Conservation (phyloP, 345 rosid genomes). For the Populus pruinosa region DNA sequence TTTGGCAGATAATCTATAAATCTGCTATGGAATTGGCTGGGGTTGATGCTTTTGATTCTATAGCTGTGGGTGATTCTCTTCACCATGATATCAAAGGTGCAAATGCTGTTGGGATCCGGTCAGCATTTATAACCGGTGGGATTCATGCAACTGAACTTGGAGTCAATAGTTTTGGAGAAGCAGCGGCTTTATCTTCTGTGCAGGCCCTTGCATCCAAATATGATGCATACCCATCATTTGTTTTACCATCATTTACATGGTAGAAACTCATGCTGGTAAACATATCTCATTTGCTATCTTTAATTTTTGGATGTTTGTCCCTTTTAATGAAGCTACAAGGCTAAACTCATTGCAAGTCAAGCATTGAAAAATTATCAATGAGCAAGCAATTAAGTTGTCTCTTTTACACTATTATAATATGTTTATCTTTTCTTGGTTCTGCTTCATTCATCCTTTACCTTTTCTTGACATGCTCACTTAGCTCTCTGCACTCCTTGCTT, state of each 20-base stretch:
- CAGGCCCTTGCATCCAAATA: constrained; percentile 54
- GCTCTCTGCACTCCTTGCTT: no score
- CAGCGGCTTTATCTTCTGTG: constrained; percentile 53
- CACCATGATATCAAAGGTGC: constrained; percentile 92
- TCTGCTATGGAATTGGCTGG: constrained; percentile 72
- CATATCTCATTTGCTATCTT: not conserved
- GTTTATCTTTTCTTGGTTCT: no score
- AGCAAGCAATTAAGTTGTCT: no score
- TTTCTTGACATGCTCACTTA: no score
- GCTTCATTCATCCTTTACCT: no score
- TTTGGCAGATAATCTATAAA: constrained; percentile 68
- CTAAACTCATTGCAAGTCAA: no score
- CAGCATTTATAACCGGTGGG: constrained; percentile 68
- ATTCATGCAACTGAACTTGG: constrained; percentile 82
- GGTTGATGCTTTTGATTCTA: constrained; percentile 50
- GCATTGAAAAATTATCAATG: no score
- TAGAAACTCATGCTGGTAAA: constrained; percentile 28
- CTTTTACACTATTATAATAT: no score
- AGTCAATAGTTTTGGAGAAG: constrained; percentile 54
- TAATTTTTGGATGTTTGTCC: no score
- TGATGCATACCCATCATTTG: constrained; percentile 60
- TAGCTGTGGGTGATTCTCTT: constrained; percentile 87
- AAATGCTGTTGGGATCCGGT: constrained; percentile 72
- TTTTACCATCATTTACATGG: constrained; percentile 73
- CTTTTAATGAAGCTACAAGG: no score